phyloP scores from a whole-genome alignment of 306 rosid species.

The Medicago arabica region DNA sequence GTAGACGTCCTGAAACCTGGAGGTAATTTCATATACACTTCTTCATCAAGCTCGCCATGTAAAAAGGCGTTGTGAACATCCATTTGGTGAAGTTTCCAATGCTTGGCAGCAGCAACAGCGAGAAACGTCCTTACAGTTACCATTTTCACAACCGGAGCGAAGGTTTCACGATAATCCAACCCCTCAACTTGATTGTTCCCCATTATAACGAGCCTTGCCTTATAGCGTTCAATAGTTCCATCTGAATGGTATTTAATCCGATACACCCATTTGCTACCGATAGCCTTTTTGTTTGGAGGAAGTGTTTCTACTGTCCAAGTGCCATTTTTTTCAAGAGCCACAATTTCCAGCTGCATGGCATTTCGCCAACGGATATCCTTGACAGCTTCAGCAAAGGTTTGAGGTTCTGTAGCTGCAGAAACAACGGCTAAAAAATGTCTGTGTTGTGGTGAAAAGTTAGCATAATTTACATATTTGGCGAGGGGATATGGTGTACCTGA shows the following conservation, averaged over 20 bases:
- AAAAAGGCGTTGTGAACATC: background rate
- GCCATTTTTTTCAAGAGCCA: slow-evolving; percentile 1
- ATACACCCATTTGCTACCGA: background rate
- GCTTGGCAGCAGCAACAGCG: background rate
- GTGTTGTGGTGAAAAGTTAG: background rate
- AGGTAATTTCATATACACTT: background rate
- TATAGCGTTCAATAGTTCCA: background rate
- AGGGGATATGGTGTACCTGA: background rate
- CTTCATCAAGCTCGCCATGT: background rate
- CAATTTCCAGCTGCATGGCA: background rate
- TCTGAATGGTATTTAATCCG: too few species aligned
- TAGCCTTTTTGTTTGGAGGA: background rate
- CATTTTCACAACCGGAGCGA: background rate
- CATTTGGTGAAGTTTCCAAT: background rate
- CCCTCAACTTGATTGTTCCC: background rate
- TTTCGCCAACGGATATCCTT: background rate
- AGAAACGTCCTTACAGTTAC: background rate
- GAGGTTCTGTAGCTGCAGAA: background rate
- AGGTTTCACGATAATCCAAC: background rate
- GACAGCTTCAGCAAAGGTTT: background rate
- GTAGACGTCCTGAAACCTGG: background rate
- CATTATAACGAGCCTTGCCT: background rate
- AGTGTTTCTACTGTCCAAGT: background rate
- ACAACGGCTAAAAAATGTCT: too few species aligned
- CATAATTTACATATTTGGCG: background rate